Percentiles rank a stretch among this genome's conserved stretches.
Conservation (phyloP, 1,284 basidiomycete species). For the Tranzscheliella williamsii region DNA sequence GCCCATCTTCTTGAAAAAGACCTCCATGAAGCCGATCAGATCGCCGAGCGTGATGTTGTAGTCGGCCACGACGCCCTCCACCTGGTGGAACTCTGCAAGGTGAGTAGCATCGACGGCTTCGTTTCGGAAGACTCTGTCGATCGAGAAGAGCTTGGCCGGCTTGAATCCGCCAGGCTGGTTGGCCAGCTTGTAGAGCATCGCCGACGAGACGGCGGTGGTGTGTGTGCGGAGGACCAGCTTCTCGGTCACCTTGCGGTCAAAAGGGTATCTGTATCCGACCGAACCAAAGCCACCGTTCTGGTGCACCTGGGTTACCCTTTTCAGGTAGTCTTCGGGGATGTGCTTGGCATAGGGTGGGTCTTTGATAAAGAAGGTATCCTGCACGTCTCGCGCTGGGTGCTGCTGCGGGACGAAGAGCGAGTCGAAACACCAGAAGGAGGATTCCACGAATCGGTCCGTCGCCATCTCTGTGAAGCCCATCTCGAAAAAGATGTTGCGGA, state of each 20-base stretch:
- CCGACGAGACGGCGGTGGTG: constrained; percentile 91
- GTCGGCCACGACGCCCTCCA: constrained; percentile 98
- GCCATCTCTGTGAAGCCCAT: constrained; percentile 99
- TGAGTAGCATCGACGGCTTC: constrained; percentile 99
- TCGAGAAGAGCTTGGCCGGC: constrained; percentile 95
- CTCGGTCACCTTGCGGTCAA: constrained; percentile 85
- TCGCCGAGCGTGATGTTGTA: constrained; percentile 91
- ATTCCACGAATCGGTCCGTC: constrained; percentile 95
- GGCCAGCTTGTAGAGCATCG: constrained; percentile 82
- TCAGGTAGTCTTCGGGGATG: constrained; percentile 84
- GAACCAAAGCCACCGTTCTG: constrained; percentile 91
- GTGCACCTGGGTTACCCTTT: constrained; percentile 84
- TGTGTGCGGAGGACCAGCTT: constrained; percentile 94
- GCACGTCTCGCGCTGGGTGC: constrained; percentile 95
- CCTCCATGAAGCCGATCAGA: constrained; percentile 73
- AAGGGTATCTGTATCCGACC: constrained; percentile 96
- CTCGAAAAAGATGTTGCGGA: constrained; percentile 96
- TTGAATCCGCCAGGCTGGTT: constrained; percentile 77
- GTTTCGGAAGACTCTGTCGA: constrained; percentile 98
- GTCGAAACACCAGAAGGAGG: constrained; percentile 99
- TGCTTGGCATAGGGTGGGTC: constrained; percentile 79
- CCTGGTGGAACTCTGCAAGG: constrained; percentile 98
- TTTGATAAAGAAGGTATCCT: constrained; percentile 98
- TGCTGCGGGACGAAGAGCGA: constrained; percentile 98
- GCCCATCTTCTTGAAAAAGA: constrained; percentile 97